Evolutionary conservation across 495 filamentous ascomycete genomes (phyloP), one percentile per base, ranked within the genome.

Genomic region (Geoglossum glabrum): DNA sequence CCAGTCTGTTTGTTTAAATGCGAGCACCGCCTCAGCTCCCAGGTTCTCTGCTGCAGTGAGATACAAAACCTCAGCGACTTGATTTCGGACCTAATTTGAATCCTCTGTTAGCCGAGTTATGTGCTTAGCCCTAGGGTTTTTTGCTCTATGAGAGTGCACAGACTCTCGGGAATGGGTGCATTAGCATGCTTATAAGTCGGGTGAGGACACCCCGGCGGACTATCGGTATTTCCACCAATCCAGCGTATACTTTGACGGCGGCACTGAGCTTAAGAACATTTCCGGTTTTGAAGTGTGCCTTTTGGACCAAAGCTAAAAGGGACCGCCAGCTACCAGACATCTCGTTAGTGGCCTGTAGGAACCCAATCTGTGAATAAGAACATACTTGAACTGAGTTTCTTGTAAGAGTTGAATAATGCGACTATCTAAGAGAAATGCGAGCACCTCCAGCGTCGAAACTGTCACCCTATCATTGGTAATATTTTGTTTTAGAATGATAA

Each of bases 211-310:
- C 76, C 27, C 46, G 58, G 13, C 66, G 55, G n/a, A 65, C 33
- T 26, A 55, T 50, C 0, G 38, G 61, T 23, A 76, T 57, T 26
- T 69, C 65, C 23, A 70, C 71, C 27, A 96, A 67, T 17, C 80
- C 80, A 5, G 80, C 76, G 68, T 95, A 97, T 5, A 88, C 76
- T 57, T 77, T 79, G 46, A 93, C 70, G 19, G 85, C 87, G 0
- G 86, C 84, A 65, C 85, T 79, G 10, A 97, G 72, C 62, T 89
- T 86, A 28, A 77, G 74, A 5, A 94, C 79, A 64, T 85, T 87
- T 11, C 78, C 75, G 10, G 85, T 84, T 70, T 88, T 90, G 73
- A 82, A 87, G 63, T 88, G 86, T 3, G 86, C 74, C 67, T 83
- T 86, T 61, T 90, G 87, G 9, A 81, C 76, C 15, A 79, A 68